Evolutionary conservation across 129 eudicot species (phyloP).

Genomic region (Flaveria sonorensis): DNA sequence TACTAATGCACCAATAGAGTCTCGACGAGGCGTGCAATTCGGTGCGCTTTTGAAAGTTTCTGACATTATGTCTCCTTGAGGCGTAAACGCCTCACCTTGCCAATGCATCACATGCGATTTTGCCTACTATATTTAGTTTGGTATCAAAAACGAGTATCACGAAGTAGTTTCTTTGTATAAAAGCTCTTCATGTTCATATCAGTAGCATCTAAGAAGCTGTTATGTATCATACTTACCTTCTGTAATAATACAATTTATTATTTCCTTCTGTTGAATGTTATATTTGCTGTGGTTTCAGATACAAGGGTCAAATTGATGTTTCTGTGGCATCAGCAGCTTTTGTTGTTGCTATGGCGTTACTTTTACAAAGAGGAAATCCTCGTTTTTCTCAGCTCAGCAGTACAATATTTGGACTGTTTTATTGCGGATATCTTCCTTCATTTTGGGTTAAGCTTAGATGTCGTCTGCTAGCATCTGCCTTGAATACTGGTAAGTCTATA

Average conservation of each 20-base stretch:
- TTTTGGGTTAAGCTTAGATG: conserved; percentile 98
- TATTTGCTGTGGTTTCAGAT: conserved; percentile 48
- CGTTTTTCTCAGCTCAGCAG: conserved; percentile 95
- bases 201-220: neutral
- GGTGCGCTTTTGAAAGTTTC: too few relatives aligned
- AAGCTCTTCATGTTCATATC: neutral
- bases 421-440: conserved; percentile 96
- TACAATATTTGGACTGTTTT: conserved; percentile 88
- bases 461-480: conserved; percentile 69
- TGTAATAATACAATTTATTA: neutral
- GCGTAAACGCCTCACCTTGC: too few relatives aligned
- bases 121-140: neutral
- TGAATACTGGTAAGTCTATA: conserved; percentile 68
- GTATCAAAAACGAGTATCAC: neutral
- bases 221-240: conserved; percentile 1
- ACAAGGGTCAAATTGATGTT: conserved; percentile 80
- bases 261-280: conserved; percentile 22
- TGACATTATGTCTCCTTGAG: neutral
- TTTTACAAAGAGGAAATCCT: conserved; percentile 86
- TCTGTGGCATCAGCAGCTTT: conserved; percentile 90
- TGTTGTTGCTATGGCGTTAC: conserved; percentile 76
- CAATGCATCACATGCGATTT: neutral
- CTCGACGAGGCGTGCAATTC: neutral
- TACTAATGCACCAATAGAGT: neutral
- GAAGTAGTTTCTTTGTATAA: neutral